Evolutionary conservation across 2,329 filamentous ascomycete genomes (phyloP).

Genomic region (Chalara sp.): DNA sequence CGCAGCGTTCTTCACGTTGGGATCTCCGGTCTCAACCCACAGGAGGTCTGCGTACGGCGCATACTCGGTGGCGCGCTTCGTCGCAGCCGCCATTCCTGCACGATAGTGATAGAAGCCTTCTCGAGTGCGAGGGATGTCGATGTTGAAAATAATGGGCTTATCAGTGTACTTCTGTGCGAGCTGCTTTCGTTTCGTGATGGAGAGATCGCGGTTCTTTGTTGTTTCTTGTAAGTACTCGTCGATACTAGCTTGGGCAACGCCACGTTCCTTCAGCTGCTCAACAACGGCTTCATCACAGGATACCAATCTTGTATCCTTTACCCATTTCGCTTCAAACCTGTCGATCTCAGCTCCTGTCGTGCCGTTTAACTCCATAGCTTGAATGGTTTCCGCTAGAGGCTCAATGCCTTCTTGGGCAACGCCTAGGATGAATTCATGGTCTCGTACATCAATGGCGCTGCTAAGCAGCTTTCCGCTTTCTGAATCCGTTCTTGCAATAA

Average conservation of each 20-base stretch:
- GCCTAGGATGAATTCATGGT: conserved; percentile 95
- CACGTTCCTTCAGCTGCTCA: conserved; percentile 62
- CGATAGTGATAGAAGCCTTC: conserved; percentile 92
- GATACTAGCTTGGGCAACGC: conserved; percentile 56
- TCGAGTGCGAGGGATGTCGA: conserved; percentile 86
- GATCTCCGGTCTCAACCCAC: conserved; percentile 94
- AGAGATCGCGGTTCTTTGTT: conserved; percentile 61
- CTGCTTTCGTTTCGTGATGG: conserved; percentile 68
- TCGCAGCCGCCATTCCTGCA: conserved; percentile 77
- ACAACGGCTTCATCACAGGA: conserved; percentile 89
- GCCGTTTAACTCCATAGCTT: conserved; percentile 79
- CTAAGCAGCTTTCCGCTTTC: conserved; percentile 88
- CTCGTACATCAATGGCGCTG: conserved; percentile 84
- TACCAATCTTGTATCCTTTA: conserved; percentile 75
- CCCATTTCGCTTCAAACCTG: conserved; percentile 78
- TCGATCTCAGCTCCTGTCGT: conserved; percentile 77
- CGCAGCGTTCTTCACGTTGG: conserved; percentile 69
- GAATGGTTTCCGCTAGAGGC: conserved; percentile 80
- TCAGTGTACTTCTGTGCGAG: conserved; percentile 63
- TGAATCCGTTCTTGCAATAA: conserved; percentile 92
- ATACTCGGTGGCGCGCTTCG: conserved; percentile 87
- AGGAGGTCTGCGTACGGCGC: conserved; percentile 89
- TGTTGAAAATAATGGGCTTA: conserved; percentile 72
- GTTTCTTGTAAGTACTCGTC: conserved; percentile 60
- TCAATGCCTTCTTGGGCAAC: conserved; percentile 67